Base-by-base conservation (phyloP, 305 asterid genomes). In the Withania somnifera region DNA sequence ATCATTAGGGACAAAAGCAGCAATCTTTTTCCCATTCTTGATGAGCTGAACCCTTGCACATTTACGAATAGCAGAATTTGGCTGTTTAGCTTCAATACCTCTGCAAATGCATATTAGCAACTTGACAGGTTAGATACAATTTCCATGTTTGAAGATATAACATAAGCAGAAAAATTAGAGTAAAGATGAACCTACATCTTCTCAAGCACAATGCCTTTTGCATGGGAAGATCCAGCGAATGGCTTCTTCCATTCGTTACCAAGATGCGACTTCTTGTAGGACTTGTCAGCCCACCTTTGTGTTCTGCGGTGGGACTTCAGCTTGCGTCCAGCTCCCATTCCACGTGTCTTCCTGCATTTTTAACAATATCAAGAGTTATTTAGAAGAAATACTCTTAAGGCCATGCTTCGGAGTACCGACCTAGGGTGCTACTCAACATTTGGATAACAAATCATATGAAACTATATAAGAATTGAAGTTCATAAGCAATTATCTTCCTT, bases 241-340 rank as follows among this genome's bases (percentile, higher is more conserved):
- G 96, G 96, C 73, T 92, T 92, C 87, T 92, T 92, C 96, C 96
- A 90, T 77, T 92, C 96, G 57, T 92, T 92, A 8, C 96, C 96
- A 61, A 89, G 90, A 60, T 91, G 90, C 14, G 93, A 89, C 77
- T 90, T 90, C 88, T 90, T 90, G 61, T 90, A 90, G 14, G 93
- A 85, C 89, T 89, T 90, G 83, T 90, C 91, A 61, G 91, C 90
- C 90, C 90, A 89, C 87, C 94, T 88, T 84, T 90, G 92, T 67
- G 83, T 84, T 40, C 87, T 88, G 17, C 91, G 92, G 85, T 89
- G 94, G 88, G 92, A 83, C 91, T 79, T 84, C 84, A 90, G 85
- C 84, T 90, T 90, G 88, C 94, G 92, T 34, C 91, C 92, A 76
- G 94, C 91, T 89, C 94, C 94, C 92, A 90, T 90, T 38, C 94